These are phyloP conservation scores for Syzygium jambos DNA, from an alignment of 345 rosid genomes.

Conservation along the genomic window DNA sequence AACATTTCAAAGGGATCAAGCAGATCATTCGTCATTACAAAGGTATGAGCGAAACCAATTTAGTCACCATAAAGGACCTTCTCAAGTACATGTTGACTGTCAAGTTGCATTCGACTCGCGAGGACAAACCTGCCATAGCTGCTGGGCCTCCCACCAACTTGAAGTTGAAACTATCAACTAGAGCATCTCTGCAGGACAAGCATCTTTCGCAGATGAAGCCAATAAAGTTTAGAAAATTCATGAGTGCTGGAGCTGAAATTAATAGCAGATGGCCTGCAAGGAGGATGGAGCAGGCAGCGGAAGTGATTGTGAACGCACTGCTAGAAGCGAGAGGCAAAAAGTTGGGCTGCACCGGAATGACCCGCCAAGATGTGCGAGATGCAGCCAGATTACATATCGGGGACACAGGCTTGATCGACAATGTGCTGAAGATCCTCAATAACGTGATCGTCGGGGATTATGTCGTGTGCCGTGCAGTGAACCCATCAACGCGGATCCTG, in stretches of 20 bases:
- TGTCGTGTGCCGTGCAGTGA: slow-evolving; percentile 49
- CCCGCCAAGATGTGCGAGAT: slow-evolving; percentile 82
- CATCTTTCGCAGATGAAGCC: slow-evolving; percentile 21
- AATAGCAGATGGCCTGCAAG: slow-evolving; percentile 78
- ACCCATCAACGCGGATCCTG: slow-evolving; percentile 48
- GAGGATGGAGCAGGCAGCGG: slow-evolving; percentile 77
- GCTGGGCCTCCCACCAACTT: slow-evolving; percentile 1
- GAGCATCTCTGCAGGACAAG: slow-evolving; percentile 20
- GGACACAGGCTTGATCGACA: slow-evolving; percentile 82
- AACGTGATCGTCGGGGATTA: slow-evolving; percentile 55
- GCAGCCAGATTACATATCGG: slow-evolving; percentile 87
- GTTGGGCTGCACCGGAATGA: slow-evolving; percentile 46
- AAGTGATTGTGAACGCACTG: slow-evolving; percentile 57
- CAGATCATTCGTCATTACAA: slow-evolving; percentile 41
- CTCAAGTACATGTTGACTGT: slow-evolving; percentile 60
- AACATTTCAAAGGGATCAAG: slow-evolving; percentile 22
- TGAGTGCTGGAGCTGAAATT: slow-evolving; percentile 35
- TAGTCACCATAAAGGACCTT: slow-evolving; percentile 63
- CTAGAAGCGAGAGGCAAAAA: slow-evolving; percentile 37
- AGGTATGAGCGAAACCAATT: slow-evolving; percentile 49
- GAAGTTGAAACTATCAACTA: slow-evolving; percentile 6
- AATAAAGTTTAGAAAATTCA: slow-evolving; percentile 28
- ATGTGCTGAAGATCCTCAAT: slow-evolving; percentile 74
- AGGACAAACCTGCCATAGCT: slow-evolving; percentile 17
- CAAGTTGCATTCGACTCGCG: slow-evolving; percentile 30